phyloP scores from a whole-genome alignment of 2,329 filamentous ascomycete genomes.

The Fusarium sp. region DNA sequence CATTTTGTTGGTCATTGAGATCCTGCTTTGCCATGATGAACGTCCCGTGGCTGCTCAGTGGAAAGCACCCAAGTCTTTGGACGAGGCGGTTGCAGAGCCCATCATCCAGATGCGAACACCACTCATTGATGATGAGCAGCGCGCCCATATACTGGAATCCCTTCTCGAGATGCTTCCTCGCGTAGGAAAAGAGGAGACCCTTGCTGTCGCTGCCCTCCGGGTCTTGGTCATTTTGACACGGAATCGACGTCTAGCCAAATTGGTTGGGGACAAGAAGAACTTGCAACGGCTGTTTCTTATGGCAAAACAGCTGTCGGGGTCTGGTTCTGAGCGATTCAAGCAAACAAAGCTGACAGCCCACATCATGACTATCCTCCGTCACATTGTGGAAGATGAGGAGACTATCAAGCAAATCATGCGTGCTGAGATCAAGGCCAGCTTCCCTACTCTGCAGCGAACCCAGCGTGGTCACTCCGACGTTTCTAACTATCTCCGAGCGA shows the following conservation, averaged over 20 bases:
- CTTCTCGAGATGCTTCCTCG: conserved; percentile 87
- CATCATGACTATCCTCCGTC: conserved; percentile 88
- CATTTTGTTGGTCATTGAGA: conserved; percentile 89
- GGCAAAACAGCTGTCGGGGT: conserved; percentile 89
- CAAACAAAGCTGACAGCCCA: conserved; percentile 66
- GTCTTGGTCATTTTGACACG: conserved; percentile 91
- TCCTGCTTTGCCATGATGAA: conserved; percentile 88
- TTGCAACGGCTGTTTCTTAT: conserved; percentile 93
- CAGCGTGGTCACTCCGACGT: conserved; percentile 73
- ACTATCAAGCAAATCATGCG: conserved; percentile 93
- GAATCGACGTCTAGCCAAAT: conserved; percentile 77
- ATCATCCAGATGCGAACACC: conserved; percentile 73
- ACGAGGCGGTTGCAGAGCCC: conserved; percentile 63
- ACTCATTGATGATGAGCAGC: conserved; percentile 68
- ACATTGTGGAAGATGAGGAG: conserved; percentile 94
- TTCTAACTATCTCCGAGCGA: conserved; percentile 77
- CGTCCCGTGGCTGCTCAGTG: conserved; percentile 81
- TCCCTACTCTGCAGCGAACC: conserved; percentile 68
- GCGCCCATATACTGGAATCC: conserved; percentile 77
- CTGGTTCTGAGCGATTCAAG: conserved; percentile 79
- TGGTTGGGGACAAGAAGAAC: conserved; percentile 88
- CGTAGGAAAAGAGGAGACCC: conserved; percentile 86
- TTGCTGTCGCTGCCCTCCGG: conserved; percentile 86
- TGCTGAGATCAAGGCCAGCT: conserved; percentile 84
- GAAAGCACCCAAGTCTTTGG: conserved; percentile 67